Percentiles rank a stretch among this genome's conserved stretches.
Conservation (phyloP, 441 rosid species). For the Syzygium syzygioides region DNA sequence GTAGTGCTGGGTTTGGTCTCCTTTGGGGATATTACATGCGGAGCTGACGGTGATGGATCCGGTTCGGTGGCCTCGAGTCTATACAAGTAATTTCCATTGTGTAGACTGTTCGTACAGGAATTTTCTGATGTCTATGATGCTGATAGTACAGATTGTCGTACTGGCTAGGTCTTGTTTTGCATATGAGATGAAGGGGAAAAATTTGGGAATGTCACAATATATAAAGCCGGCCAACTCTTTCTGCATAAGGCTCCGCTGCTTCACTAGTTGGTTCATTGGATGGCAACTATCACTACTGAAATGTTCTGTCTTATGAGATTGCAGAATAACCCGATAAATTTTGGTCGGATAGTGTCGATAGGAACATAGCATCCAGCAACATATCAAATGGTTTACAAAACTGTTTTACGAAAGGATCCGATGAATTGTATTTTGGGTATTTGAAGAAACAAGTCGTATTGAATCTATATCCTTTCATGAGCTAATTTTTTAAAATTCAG, state of each 20-base stretch:
- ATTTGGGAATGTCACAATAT: not conserved
- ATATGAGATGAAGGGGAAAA: not conserved
- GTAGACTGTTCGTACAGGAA: not conserved
- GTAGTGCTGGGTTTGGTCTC: not conserved
- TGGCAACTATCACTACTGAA: not conserved
- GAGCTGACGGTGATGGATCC: not conserved
- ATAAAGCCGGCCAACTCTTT: not conserved
- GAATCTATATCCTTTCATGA: not conserved
- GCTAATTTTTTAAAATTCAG: not conserved
- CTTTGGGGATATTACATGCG: not conserved
- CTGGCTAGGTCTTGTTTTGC: not conserved
- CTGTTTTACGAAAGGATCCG: not conserved
- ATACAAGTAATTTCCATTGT: not conserved
- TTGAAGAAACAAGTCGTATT: not conserved
- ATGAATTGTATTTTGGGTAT: not conserved
- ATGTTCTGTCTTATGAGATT: not conserved
- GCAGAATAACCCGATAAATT: not conserved
- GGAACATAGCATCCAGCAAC: not conserved
- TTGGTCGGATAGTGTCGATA: not conserved
- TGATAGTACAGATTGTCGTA: not conserved
- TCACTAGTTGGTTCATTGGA: not conserved
- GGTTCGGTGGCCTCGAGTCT: not conserved
- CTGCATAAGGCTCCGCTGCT: not conserved
- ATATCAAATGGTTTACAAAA: not conserved
- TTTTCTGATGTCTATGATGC: not conserved